Base-by-base conservation (phyloP, 163 green algal species). In the Scenedesmus sp. region DNA sequence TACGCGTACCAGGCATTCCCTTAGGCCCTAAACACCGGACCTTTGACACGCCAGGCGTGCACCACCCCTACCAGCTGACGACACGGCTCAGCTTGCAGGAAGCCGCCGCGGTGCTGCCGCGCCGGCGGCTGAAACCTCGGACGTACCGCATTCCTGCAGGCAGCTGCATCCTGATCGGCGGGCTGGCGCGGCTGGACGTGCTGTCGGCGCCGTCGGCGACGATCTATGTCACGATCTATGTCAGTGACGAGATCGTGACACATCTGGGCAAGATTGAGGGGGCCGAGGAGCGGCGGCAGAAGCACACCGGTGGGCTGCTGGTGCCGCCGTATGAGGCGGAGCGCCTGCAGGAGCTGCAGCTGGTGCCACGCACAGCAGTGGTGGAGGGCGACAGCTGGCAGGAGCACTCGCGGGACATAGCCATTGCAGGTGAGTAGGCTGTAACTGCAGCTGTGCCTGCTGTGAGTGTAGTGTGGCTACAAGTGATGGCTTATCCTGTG, bases 161-260 rank as follows among this genome's bases (percentile, higher is more conserved):
- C 26, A 98, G 94, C 9, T 73, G 99, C 0, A 88, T 95, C 23
- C 90, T 98, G 70, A 88, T 99, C 13, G 98, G 97, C 5, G 98
- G 96, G 2, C 66, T 99, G 34, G 97, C 95, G 0, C 94, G 98
- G 9, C 52, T 99, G 34, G 98, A 99, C 91, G 94, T 99, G 23
- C 10, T 98, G 57, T 90, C 93, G 1, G 85, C 89, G 18, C 94
- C 95, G 1, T 95, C 93, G 0, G 92, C 96, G 15, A 99, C 98
- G 0, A 87, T 99, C 46, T 99, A 99, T 94, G 92, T 99, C n/a
- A 99, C 98, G 0, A 88, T 98, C 0, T 99, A 97, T 96, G 95
- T 93, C n/a, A 97, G 94, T 3, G 94, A 97, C 87, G 93, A 97
- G 18, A 88, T 99, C 10, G 84, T 92, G 62, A 96, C 96, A 84